Evolutionary conservation across 2,329 filamentous ascomycete genomes (phyloP), one percentile per base, ranked within the genome.

Genomic region (Ophiostoma pallidulum): DNA sequence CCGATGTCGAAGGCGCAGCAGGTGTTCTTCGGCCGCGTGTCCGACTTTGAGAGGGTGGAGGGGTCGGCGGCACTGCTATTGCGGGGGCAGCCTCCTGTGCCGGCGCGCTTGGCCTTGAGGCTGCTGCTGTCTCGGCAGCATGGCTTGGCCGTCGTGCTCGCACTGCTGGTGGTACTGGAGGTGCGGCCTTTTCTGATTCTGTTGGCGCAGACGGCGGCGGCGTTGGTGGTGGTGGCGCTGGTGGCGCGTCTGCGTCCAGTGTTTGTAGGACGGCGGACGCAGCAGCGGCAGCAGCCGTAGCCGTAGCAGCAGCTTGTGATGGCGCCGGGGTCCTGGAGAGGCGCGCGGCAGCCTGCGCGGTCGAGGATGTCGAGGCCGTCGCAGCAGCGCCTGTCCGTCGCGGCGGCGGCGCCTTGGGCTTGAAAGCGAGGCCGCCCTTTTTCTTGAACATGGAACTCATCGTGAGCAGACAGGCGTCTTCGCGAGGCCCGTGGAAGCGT

Each of bases 391-490:
- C 71, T 59, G 47, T 22, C 7, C 80, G 76, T 54, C 72, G 69
- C 29, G 43, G 39, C 8, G 66, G 62, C 28, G 76, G 77, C 54
- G 77, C 76, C 67, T 84, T 87, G 38, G 83, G 83, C 62, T 84
- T 84, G 67, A 88, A 86, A 66, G 71, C 71, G 49, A 72, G 67
- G 56, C 72, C 72, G 56, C 73, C 70, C 65, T 86, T 84, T 67
- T 85, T 85, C 64, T 75, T 79, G 71, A 84, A 82, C 56, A 66
- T 71, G 66, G 54, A 56, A 51, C 54, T 56, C 54, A 56, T 56
- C 13, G 29, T 50, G 36, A 35, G 12, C 9, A 32, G 8, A 14
- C 12, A 41, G 16, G 24, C 14, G n/a, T n/a, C 18, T 24, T 35
- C 41, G 28, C 35, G 19, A 28, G 20, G 48, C 29, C 41, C 33